These are phyloP conservation scores for Hypoxylon sp. DNA, from an alignment of 2,329 filamentous ascomycete genomes.

Conservation along the genomic window DNA sequence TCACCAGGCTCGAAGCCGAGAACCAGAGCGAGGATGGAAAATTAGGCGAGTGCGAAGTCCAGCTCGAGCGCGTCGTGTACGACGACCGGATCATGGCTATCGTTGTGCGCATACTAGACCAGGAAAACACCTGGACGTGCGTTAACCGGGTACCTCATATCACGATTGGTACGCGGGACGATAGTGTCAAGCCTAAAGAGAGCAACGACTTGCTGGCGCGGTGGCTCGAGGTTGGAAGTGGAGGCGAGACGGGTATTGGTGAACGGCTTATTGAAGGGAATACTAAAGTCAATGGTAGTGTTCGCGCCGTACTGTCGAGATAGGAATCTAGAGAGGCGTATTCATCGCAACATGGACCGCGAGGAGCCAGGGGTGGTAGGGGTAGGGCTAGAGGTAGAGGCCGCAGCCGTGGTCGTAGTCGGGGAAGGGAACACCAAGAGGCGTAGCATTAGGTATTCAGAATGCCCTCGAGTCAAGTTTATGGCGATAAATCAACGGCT, in stretches of 20 bases:
- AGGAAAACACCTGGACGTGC: conserved; percentile 68
- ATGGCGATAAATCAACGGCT: too few species aligned
- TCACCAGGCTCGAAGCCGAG: conserved; percentile 62
- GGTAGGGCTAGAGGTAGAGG: background rate
- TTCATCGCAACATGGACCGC: background rate
- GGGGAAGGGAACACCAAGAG: conserved; percentile 12
- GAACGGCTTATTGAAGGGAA: conserved; percentile 61
- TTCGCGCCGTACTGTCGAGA: conserved; percentile 59
- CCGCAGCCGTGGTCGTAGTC: conserved; percentile 4
- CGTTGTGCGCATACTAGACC: conserved; percentile 75
- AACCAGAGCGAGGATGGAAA: conserved; percentile 52
- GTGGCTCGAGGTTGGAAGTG: conserved; percentile 71
- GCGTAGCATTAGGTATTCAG: too few species aligned
- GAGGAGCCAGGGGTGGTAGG: background rate
- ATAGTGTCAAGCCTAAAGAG: conserved; percentile 86
- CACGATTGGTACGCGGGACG: conserved; percentile 83
- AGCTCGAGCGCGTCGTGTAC: conserved; percentile 78
- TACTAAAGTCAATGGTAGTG: conserved; percentile 57
- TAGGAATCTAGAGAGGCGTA: conserved; percentile 43
- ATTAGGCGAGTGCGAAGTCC: conserved; percentile 71
- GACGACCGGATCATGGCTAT: conserved; percentile 91
- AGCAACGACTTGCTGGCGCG: conserved; percentile 83
- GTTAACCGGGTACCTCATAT: conserved; percentile 85
- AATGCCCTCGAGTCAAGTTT: too few species aligned
- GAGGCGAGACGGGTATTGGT: conserved; percentile 53